Evolutionary conservation across 257 asterid genomes (phyloP).

Genomic region (Primulina eburnea): DNA sequence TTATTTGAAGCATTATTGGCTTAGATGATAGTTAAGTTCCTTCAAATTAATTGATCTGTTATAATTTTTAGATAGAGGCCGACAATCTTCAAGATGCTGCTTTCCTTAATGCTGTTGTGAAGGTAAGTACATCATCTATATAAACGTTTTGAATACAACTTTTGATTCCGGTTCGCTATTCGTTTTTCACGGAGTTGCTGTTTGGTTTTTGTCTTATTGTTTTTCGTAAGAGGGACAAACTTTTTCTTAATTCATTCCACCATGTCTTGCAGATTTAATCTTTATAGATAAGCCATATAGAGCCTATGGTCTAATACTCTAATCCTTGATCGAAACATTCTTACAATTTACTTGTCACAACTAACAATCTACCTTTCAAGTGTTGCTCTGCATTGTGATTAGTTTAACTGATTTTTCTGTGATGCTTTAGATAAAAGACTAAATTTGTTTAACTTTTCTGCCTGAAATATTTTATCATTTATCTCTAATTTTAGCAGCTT

Average conservation of each 20-base stretch:
- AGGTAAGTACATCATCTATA: slow-evolving; percentile 43
- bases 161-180: not conserved
- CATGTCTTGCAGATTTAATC: slow-evolving; percentile 13
- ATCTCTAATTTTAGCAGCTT: slow-evolving; percentile 15
- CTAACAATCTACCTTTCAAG: not conserved
- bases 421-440: slow-evolving; percentile 9
- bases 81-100: slow-evolving; percentile 67
- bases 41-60: slow-evolving; percentile 17
- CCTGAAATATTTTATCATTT: not conserved
- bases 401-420: not conserved
- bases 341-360: not conserved
- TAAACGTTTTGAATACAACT: slow-evolving; percentile 12
- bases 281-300: slow-evolving; percentile 16
- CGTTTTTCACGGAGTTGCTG: not conserved
- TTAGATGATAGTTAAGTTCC: slow-evolving; percentile 15
- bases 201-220: not conserved
- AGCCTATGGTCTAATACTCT: slow-evolving; percentile 2
- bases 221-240: slow-evolving; percentile 7
- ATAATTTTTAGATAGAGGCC: slow-evolving; percentile 56
- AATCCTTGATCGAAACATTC: not conserved
- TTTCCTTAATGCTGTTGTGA: slow-evolving; percentile 85
- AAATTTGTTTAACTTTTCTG: not conserved
- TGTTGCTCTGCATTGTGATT: not conserved
- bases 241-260: slow-evolving; percentile 8
- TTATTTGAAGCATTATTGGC: not conserved